phyloP scores from a whole-genome alignment of 148 eudicot genomes.

The Cornus kousa region DNA sequence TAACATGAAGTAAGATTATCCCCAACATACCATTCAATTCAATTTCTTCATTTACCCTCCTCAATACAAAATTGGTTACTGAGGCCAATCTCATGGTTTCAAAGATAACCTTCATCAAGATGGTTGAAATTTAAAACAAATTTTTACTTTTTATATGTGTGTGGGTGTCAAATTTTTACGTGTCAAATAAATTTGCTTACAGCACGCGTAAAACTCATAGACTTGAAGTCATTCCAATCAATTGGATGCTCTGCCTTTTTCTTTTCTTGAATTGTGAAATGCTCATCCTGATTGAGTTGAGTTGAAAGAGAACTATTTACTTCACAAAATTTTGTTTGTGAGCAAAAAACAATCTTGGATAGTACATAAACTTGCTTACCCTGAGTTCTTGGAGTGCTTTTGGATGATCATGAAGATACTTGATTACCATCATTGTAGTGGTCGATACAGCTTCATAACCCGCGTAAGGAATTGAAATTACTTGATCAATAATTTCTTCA shows the following conservation, averaged over 20 bases:
- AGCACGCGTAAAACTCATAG: slow-evolving; percentile 83
- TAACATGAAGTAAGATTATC: background rate
- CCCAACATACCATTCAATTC: slow-evolving; percentile 58
- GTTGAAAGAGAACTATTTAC: background rate
- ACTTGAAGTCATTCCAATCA: slow-evolving; percentile 70
- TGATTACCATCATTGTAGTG: slow-evolving; percentile 93
- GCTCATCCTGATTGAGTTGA: slow-evolving; percentile 50
- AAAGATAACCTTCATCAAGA: slow-evolving; percentile 53
- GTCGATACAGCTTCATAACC: slow-evolving; percentile 86
- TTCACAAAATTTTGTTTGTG: background rate
- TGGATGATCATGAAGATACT: slow-evolving; percentile 89
- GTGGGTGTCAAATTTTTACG: too few species aligned
- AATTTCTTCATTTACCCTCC: slow-evolving; percentile 66
- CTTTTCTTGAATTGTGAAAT: slow-evolving; percentile 48
- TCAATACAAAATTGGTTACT: slow-evolving; percentile 67
- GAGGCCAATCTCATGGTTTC: slow-evolving; percentile 81
- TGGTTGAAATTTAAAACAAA: background rate
- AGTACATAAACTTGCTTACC: slow-evolving; percentile 27
- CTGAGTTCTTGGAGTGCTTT: slow-evolving; percentile 12
- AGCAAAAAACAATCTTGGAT: background rate
- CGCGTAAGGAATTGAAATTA: slow-evolving; percentile 66
- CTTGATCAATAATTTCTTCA: slow-evolving; percentile 72
- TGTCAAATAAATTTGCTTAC: slow-evolving; percentile 29
- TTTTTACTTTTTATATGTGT: too few species aligned
- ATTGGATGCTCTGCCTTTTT: slow-evolving; percentile 54